Conservation (phyloP, 73 alveolate species). For the Symbiodinium pilosum region DNA sequence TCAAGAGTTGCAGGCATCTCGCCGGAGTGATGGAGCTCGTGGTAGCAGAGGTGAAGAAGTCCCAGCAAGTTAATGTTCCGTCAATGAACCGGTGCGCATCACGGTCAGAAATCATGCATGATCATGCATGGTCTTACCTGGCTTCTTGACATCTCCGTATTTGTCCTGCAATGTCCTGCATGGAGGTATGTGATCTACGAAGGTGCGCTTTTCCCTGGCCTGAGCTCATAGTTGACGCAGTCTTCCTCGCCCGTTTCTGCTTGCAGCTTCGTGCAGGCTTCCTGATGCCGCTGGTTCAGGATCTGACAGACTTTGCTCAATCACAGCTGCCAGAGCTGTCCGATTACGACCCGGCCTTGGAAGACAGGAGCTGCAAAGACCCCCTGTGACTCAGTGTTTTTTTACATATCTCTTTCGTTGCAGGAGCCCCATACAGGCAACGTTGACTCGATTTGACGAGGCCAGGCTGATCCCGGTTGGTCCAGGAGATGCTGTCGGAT, state of each 20-base stretch:
- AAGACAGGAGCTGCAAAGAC: neutral
- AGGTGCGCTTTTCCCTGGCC: conserved; percentile 16
- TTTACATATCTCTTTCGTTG: neutral
- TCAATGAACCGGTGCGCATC: conserved; percentile 65
- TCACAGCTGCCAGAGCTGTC: conserved; percentile 50
- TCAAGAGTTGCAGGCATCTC: conserved; percentile 40
- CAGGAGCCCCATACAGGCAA: conserved; percentile 39
- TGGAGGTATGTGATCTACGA: conserved; percentile 59
- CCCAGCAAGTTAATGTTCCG: conserved; percentile 39
- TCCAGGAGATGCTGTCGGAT: no score
- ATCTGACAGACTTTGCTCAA: conserved; percentile 27
- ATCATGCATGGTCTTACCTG: no score
- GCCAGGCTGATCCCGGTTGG: neutral
- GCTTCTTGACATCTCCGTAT: no score
- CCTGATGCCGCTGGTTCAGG: conserved; percentile 48
- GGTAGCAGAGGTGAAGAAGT: conserved; percentile 46
- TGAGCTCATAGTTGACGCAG: no score
- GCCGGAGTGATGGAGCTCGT: conserved; percentile 85
- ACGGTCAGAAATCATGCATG: neutral
- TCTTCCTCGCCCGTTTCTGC: neutral
- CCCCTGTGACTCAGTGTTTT: neutral
- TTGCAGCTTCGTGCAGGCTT: neutral
- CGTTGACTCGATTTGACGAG: conserved; percentile 32
- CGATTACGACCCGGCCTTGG: conserved; percentile 57
- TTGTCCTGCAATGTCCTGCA: neutral